phyloP scores from a whole-genome alignment of 2,329 filamentous ascomycete species.

The Penicillium janthinellum region DNA sequence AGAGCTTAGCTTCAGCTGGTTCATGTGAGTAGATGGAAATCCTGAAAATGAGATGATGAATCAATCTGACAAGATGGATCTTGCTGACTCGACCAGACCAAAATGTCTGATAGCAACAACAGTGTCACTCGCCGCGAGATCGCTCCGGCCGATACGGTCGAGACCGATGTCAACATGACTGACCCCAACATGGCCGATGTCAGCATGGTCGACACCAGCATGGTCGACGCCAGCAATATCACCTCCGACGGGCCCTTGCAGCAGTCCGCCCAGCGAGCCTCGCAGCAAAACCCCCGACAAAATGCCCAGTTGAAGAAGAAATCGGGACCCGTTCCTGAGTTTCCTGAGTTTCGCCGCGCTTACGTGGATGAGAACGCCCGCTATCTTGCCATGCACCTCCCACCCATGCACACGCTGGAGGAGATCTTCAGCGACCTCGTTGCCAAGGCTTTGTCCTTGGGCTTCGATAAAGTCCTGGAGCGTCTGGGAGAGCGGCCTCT shows the following conservation, averaged over 20 bases:
- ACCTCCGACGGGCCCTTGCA: neutral
- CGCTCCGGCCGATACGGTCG: neutral
- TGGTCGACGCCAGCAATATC: neutral
- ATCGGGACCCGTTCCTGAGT: slow-evolving; percentile 1
- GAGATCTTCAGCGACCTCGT: slow-evolving; percentile 36
- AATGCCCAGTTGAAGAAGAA: no score
- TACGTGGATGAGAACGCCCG: neutral
- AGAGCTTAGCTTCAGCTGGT: neutral
- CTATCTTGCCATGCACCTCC: slow-evolving; percentile 19
- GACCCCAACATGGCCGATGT: neutral
- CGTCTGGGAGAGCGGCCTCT: slow-evolving; percentile 45
- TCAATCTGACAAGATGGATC: neutral
- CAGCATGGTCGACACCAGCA: neutral
- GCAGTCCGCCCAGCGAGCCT: neutral
- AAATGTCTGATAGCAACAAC: neutral
- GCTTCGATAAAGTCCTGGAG: slow-evolving; percentile 50
- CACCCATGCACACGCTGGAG: slow-evolving; percentile 30
- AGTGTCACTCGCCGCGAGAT: neutral
- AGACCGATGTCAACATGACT: neutral
- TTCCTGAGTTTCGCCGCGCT: slow-evolving; percentile 28
- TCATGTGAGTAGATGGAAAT: neutral
- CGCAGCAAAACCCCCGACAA: no score
- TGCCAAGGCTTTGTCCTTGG: slow-evolving; percentile 24
- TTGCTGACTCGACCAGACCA: neutral
- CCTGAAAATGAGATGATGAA: neutral